Conservation (phyloP, 495 filamentous ascomycete genomes). For the Hypomontagnella monticulosa region DNA sequence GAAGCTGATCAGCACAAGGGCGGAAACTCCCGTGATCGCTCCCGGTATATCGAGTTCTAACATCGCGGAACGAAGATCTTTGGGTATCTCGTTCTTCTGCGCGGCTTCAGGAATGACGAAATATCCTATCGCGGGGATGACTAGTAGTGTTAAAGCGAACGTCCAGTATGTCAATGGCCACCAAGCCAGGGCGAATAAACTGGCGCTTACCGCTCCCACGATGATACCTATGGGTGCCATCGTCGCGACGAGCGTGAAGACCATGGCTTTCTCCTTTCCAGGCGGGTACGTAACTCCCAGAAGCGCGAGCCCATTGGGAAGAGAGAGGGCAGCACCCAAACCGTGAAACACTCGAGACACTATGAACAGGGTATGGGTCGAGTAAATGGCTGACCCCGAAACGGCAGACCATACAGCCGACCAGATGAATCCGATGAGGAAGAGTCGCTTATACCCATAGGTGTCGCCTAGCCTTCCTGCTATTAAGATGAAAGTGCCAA, state of each 20-base stretch:
- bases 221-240: slow-evolving; percentile 60
- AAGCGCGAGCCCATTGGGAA: slow-evolving; percentile 62
- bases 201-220: slow-evolving; percentile 53
- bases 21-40: slow-evolving; percentile 57
- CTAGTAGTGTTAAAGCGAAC: slow-evolving; percentile 53
- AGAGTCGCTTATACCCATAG: slow-evolving; percentile 69
- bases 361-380: slow-evolving; percentile 54
- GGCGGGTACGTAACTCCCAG: slow-evolving; percentile 55
- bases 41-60: slow-evolving; percentile 61
- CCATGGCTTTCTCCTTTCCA: slow-evolving; percentile 60
- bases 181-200: slow-evolving; percentile 63
- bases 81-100: slow-evolving; percentile 35
- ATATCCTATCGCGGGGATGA: slow-evolving; percentile 57
- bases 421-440: slow-evolving; percentile 70
- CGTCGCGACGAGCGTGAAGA: slow-evolving; percentile 61
- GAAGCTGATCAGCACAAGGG: slow-evolving; percentile 64
- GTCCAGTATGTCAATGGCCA: slow-evolving; percentile 74
- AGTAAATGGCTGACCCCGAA: slow-evolving; percentile 59
- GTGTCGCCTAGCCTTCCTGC: slow-evolving; percentile 70
- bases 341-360: slow-evolving; percentile 61
- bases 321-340: slow-evolving; percentile 60
- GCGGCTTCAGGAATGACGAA: slow-evolving; percentile 32
- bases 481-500: slow-evolving; percentile 70
- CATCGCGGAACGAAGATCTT: slow-evolving; percentile 42
- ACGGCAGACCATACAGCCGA: slow-evolving; percentile 68